These are phyloP conservation scores for Epichloe festucae DNA, from an alignment of 2,329 filamentous ascomycete genomes.

Conservation along the genomic window DNA sequence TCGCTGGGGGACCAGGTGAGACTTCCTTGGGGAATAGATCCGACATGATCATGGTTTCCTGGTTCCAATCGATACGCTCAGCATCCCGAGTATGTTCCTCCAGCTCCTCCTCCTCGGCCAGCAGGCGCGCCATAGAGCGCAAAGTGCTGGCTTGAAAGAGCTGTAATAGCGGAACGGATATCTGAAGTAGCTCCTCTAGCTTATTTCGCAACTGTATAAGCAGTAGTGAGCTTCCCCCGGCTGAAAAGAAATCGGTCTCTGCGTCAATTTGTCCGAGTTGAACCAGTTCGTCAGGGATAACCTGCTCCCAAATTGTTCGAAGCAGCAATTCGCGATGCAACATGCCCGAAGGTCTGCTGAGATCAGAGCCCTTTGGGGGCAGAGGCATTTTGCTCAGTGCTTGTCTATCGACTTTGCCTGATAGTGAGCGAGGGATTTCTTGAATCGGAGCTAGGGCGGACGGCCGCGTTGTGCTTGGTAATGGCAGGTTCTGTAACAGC, in stretches of 20 bases:
- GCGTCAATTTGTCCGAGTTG: not conserved
- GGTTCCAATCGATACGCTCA: not conserved
- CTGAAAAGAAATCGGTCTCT: not conserved
- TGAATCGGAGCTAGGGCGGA: slow-evolving; percentile 1
- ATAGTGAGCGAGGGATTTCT: not conserved
- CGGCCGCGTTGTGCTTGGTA: not conserved
- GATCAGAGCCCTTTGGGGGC: not conserved
- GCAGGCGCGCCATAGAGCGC: not conserved
- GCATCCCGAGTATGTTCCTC: too few relatives aligned
- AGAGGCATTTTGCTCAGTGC: not conserved
- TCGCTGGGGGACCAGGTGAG: not conserved
- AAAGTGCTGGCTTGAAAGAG: not conserved
- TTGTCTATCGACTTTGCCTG: not conserved
- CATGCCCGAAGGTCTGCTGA: not conserved
- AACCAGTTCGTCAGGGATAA: not conserved
- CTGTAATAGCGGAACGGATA: not conserved
- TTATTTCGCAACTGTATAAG: not conserved
- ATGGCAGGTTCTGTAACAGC: not conserved
- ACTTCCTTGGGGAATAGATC: not conserved
- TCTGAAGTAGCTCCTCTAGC: not conserved
- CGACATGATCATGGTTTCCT: not conserved
- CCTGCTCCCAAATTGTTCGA: not conserved
- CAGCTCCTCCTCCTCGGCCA: not conserved
- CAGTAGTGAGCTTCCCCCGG: not conserved
- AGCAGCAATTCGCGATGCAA: not conserved